Evolutionary conservation across 257 asterid genomes (phyloP).

Genomic region (Haberlea rhodopensis): DNA sequence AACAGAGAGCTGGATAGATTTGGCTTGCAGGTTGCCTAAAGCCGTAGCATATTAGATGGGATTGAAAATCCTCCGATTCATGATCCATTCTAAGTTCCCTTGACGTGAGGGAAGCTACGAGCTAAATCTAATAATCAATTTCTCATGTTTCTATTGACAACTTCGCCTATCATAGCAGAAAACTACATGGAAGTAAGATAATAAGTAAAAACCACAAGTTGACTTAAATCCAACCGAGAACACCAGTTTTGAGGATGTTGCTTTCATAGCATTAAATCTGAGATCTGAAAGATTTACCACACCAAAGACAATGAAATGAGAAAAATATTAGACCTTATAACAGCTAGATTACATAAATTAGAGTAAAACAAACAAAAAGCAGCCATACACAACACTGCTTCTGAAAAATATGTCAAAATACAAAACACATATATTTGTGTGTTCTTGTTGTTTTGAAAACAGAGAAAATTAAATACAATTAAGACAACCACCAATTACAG

Average conservation of each 20-base stretch:
- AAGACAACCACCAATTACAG: constrained; percentile 1
- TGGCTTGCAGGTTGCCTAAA: not conserved
- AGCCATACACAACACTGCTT: constrained; percentile 21
- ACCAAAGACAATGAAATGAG: constrained; percentile 5
- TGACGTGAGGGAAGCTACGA: not conserved
- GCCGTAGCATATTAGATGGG: not conserved
- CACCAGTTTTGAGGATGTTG: constrained; percentile 19
- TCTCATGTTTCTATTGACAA: not conserved
- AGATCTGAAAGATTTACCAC: constrained; percentile 33
- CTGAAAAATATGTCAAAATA: constrained; percentile 20
- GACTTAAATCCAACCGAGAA: constrained; percentile 21
- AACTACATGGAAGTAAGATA: constrained; percentile 10
- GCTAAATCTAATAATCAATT: not conserved
- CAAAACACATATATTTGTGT: no score
- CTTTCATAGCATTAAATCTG: constrained; percentile 26
- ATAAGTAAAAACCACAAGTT: constrained; percentile 18
- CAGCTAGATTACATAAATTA: constrained; percentile 10
- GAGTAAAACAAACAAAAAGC: constrained; percentile 2
- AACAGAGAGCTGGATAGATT: not conserved
- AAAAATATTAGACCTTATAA: constrained; percentile 15
- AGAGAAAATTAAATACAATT: not conserved
- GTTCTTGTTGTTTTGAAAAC: not conserved
- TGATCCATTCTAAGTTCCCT: not conserved
- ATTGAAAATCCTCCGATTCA: not conserved
- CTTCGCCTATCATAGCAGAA: not conserved